phyloP scores from a whole-genome alignment of 2,329 filamentous ascomycete genomes.

The Arthrobotrys musiformis region DNA sequence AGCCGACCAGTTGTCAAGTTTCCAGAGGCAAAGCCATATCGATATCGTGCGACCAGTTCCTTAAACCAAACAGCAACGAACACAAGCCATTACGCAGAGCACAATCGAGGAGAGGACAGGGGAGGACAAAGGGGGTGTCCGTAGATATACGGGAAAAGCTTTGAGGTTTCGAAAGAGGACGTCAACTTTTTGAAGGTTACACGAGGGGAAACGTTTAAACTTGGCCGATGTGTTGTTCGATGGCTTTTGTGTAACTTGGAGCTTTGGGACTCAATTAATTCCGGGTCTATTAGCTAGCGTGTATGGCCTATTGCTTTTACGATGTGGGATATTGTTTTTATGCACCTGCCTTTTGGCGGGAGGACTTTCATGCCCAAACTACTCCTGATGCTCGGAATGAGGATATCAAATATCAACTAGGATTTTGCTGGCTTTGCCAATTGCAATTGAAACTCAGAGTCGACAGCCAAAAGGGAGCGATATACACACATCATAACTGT shows the following conservation, averaged over 20 bases:
- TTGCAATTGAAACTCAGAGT: too few species aligned
- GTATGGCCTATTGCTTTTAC: too few species aligned
- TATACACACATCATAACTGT: too few species aligned
- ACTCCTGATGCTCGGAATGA: too few species aligned
- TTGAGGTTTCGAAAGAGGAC: not conserved
- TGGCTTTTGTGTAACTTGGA: not conserved
- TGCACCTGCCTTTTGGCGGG: too few species aligned
- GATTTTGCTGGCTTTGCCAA: too few species aligned
- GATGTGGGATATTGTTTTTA: too few species aligned
- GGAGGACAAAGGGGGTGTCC: not conserved
- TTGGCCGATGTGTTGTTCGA: constrained; percentile 8
- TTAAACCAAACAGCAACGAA: constrained; percentile 13
- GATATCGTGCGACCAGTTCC: constrained; percentile 27
- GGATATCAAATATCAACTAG: too few species aligned
- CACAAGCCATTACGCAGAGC: not conserved
- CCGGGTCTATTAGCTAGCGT: too few species aligned
- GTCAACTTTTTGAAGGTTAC: not conserved
- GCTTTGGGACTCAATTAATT: not conserved
- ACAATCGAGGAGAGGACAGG: not conserved
- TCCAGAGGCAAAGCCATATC: not conserved
- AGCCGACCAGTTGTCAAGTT: not conserved
- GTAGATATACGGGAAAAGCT: not conserved
- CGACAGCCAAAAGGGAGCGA: too few species aligned
- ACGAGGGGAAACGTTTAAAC: not conserved
- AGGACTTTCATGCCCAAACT: too few species aligned